A percentile compares a stretch with the other conserved stretches of the same genome.
phyloP scores from a whole-genome alignment of 768 basidiomycete genomes.

The Hysterangium stoloniferum region DNA sequence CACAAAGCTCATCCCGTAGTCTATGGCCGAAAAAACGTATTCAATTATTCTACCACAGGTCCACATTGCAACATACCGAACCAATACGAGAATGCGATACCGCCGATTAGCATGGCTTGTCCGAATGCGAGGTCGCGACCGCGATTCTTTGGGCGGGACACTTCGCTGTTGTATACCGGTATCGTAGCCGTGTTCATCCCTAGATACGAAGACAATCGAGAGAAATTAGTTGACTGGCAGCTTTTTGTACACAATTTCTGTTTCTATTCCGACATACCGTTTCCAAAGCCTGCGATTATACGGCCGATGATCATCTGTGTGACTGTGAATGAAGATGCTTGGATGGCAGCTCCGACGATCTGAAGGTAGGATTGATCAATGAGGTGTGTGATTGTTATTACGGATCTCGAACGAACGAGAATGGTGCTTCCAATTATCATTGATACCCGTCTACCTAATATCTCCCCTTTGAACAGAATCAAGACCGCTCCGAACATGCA shows the following conservation, averaged over 20 bases:
- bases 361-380: neutral
- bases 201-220: neutral
- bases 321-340: conserved; percentile 6
- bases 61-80: conserved; percentile 1
- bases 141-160: conserved; percentile 4
- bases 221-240: neutral
- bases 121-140: conserved; percentile 9
- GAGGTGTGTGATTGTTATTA: neutral
- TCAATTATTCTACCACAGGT: neutral
- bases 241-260: neutral
- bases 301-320: conserved; percentile 9
- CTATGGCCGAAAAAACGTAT: neutral
- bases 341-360: conserved; percentile 8
- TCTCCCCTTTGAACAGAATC: conserved; percentile 8
- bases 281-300: conserved; percentile 9
- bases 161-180: conserved; percentile 12
- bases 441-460: conserved; percentile 1
- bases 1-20: conserved; percentile 9
- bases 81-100: conserved; percentile 8
- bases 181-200: conserved; percentile 11
- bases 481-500: conserved; percentile 10
- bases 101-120: conserved; percentile 7
- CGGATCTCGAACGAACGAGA: too few species aligned
- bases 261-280: neutral
- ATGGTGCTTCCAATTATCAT: conserved; percentile 10